Conservation (phyloP, 148 eudicot species). For the Drosera capensis region DNA sequence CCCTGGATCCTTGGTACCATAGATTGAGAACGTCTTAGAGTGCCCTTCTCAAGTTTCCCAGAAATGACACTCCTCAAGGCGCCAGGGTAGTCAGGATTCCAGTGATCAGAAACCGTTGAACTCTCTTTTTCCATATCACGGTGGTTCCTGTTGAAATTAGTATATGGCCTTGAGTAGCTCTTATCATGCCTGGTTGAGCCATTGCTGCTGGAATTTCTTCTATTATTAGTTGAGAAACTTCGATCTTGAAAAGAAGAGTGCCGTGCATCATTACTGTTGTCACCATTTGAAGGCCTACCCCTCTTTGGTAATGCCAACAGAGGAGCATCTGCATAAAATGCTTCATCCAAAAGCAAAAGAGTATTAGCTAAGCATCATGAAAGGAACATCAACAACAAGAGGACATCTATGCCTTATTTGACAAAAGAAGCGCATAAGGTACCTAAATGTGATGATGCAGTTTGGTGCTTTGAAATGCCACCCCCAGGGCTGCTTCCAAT, state of each 20-base stretch:
- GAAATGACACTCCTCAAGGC: constrained; percentile 9
- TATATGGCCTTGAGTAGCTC: constrained; percentile 11
- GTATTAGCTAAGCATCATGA: background rate
- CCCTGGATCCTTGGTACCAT: constrained; percentile 19
- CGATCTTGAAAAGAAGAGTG: constrained; percentile 29
- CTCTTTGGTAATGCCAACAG: constrained; percentile 27
- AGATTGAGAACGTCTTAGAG: constrained; percentile 30
- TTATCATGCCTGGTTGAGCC: constrained; percentile 10
- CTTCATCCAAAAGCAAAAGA: background rate
- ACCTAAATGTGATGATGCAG: constrained; percentile 43
- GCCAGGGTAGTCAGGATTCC: constrained; percentile 17
- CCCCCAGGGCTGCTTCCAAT: constrained; percentile 47
- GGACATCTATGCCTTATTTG: background rate
- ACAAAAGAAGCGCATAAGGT: background rate
- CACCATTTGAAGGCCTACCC: constrained; percentile 29
- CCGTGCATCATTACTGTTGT: constrained; percentile 20
- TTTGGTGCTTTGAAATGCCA: constrained; percentile 42
- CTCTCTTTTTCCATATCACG: constrained; percentile 27
- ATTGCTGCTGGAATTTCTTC: constrained; percentile 30
- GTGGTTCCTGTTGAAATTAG: constrained; percentile 26
- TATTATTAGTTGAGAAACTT: constrained; percentile 37
- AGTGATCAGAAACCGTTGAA: constrained; percentile 10
- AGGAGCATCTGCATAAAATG: constrained; percentile 20
- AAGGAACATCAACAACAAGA: background rate
- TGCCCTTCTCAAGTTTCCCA: constrained; percentile 21